Conservation (phyloP, 148 eudicot species). For the Simmondsia chinensis region DNA sequence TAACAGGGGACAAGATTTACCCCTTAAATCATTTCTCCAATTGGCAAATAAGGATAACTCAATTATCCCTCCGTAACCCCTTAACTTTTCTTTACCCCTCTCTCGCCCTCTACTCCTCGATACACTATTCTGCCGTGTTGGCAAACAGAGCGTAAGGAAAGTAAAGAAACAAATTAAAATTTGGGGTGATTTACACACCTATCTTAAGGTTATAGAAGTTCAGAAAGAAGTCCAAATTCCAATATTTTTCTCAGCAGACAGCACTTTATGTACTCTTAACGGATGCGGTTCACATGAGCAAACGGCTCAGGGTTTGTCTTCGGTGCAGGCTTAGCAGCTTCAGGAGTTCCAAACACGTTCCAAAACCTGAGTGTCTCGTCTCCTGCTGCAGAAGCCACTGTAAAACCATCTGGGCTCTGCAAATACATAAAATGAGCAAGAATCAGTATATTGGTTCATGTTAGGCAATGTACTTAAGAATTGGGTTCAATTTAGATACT, state of each 20-base stretch:
- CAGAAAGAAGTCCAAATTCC: conserved; percentile 1
- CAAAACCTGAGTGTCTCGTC: conserved; percentile 80
- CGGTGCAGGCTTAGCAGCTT: conserved; percentile 70
- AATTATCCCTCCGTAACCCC: too few species aligned
- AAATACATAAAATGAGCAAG: background rate
- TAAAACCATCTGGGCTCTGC: conserved; percentile 94
- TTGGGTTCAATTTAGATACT: too few species aligned
- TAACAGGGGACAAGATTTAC: too few species aligned
- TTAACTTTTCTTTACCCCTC: too few species aligned
- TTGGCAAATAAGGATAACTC: too few species aligned
- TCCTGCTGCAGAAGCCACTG: conserved; percentile 89
- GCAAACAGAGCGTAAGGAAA: too few species aligned
- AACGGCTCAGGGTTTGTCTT: conserved; percentile 65
- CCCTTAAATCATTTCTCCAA: too few species aligned
- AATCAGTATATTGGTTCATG: background rate
- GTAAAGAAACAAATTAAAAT: too few species aligned
- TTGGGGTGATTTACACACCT: too few species aligned
- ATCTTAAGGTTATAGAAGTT: background rate
- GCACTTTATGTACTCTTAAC: conserved; percentile 16
- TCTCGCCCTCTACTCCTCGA: too few species aligned
- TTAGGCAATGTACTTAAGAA: too few species aligned
- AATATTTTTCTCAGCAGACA: background rate
- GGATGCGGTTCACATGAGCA: conserved; percentile 63
- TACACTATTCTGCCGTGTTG: too few species aligned
- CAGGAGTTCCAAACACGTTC: conserved; percentile 88